Evolutionary conservation across 345 rosid genomes (phyloP).

Genomic region (Dipteronia dyeriana): DNA sequence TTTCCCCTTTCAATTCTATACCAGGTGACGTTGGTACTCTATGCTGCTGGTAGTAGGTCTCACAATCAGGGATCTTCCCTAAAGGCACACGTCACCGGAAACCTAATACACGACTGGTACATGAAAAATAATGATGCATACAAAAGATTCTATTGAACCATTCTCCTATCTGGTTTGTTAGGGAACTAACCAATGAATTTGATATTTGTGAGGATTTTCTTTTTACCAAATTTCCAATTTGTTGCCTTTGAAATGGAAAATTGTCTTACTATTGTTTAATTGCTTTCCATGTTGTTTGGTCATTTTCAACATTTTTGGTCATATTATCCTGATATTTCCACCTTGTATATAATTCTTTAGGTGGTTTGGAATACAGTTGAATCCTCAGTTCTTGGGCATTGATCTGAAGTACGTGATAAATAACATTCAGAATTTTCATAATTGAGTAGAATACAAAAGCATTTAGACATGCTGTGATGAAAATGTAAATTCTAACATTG

Average conservation of each 20-base stretch:
- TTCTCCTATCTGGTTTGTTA: background rate
- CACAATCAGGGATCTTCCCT: conserved; percentile 59
- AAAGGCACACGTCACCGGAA: conserved; percentile 76
- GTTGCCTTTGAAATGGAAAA: conserved; percentile 5
- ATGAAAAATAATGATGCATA: background rate
- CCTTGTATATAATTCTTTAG: conserved; percentile 40
- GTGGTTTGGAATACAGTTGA: conserved; percentile 95
- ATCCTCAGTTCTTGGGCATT: conserved; percentile 78
- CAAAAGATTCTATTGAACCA: background rate
- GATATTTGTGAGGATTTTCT: background rate
- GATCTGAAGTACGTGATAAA: conserved; percentile 80
- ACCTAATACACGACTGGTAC: conserved; percentile 80
- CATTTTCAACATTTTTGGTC: conserved; percentile 11
- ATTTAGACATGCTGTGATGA: conserved; percentile 9
- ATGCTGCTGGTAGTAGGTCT: conserved; percentile 67
- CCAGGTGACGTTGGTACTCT: conserved; percentile 63
- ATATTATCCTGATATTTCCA: conserved; percentile 3
- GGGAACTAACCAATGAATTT: conserved; percentile 11
- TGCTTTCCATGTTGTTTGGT: background rate
- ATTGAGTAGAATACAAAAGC: background rate
- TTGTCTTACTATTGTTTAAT: conserved; percentile 11
- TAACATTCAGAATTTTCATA: background rate
- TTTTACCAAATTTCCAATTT: background rate
- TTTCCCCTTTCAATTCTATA: conserved; percentile 16
- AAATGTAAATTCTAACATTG: conserved; percentile 15